Conservation (phyloP, 352 stramenopile genomes). For the Globisporangium cederbergense region DNA sequence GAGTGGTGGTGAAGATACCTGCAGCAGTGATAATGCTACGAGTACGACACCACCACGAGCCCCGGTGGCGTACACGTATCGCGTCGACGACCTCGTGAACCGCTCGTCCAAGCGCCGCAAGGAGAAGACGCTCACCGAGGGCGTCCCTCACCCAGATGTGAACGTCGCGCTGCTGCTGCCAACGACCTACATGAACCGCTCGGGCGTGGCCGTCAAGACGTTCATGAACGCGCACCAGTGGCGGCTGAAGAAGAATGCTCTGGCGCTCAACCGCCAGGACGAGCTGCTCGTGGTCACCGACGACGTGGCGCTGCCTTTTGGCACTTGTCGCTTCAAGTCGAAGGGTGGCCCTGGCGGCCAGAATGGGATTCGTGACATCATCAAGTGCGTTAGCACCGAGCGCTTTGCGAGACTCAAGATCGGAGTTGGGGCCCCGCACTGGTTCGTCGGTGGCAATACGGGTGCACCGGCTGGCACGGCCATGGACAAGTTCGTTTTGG, state of each 20-base stretch:
- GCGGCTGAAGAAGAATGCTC: constrained; percentile 82
- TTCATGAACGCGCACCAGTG: constrained; percentile 82
- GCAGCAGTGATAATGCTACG: background rate
- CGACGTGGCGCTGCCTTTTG: constrained; percentile 79
- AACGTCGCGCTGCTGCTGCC: constrained; percentile 77
- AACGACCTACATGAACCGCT: constrained; percentile 87
- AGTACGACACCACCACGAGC: no score
- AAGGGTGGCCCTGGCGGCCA: constrained; percentile 76
- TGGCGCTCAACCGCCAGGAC: constrained; percentile 76
- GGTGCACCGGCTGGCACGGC: constrained; percentile 70
- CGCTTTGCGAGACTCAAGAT: constrained; percentile 84
- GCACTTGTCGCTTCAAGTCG: constrained; percentile 76
- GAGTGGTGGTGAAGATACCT: background rate
- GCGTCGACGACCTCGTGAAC: constrained; percentile 73
- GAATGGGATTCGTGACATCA: constrained; percentile 82
- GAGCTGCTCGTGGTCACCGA: constrained; percentile 82
- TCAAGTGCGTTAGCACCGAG: constrained; percentile 78
- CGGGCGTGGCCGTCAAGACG: constrained; percentile 61
- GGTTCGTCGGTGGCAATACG: constrained; percentile 66
- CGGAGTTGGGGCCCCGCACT: constrained; percentile 70
- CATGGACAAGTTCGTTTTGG: constrained; percentile 83
- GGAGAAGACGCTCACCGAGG: constrained; percentile 67
- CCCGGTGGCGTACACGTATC: constrained; percentile 25
- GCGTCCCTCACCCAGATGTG: constrained; percentile 66
- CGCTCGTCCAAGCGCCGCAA: constrained; percentile 70